Evolutionary conservation across 768 basidiomycete species (phyloP).

Genomic region (Hericium rajendrae): DNA sequence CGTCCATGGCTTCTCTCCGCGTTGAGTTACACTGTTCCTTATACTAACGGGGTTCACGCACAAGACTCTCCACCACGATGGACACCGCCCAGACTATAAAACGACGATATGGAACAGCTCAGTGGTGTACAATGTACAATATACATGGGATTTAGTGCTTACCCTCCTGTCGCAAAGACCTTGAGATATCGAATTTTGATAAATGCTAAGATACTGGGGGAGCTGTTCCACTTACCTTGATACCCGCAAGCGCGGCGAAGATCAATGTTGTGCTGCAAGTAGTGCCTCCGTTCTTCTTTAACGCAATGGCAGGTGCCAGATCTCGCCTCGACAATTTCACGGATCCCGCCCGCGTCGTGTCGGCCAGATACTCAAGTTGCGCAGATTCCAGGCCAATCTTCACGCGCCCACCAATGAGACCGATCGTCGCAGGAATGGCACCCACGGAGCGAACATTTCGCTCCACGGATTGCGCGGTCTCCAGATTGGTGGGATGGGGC

Average conservation of each 20-base stretch:
- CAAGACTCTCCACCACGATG: constrained; percentile 69
- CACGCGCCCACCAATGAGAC: constrained; percentile 69
- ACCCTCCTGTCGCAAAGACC: constrained; percentile 94
- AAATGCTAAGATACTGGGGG: constrained; percentile 3
- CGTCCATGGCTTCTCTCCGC: constrained; percentile 67
- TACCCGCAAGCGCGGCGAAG: constrained; percentile 73
- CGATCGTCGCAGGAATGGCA: constrained; percentile 87
- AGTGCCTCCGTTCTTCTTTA: constrained; percentile 64
- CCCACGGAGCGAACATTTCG: constrained; percentile 62
- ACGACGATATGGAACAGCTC: not conserved
- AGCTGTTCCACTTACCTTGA: constrained; percentile 45
- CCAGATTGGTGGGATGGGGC: constrained; percentile 69
- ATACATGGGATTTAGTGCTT: constrained; percentile 16
- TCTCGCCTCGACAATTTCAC: constrained; percentile 76
- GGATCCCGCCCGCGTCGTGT: constrained; percentile 27
- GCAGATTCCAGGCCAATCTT: constrained; percentile 68
- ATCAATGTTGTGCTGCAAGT: constrained; percentile 70
- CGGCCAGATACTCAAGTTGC: constrained; percentile 65
- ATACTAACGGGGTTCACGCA: constrained; percentile 19
- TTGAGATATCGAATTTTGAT: constrained; percentile 19
- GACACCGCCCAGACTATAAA: constrained; percentile 69
- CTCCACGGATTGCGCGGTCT: constrained; percentile 66
- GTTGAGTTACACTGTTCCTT: not conserved
- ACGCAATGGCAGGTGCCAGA: constrained; percentile 63
- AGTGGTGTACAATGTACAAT: not conserved